Evolutionary conservation across 306 rosid species (phyloP), one percentile per base, ranked within the genome.

Genomic region (Quercus rubra): DNA sequence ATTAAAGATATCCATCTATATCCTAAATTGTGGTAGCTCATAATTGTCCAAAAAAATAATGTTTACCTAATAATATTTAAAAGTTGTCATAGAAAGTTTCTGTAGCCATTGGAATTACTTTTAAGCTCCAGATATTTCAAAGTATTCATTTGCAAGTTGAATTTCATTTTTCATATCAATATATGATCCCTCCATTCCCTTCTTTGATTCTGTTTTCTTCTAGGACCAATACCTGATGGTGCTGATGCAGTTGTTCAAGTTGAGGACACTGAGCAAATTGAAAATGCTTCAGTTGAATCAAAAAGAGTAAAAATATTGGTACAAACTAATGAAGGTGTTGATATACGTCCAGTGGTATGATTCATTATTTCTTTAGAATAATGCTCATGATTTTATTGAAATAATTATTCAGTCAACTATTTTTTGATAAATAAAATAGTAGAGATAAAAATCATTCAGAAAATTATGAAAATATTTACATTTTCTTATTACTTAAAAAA

Each of bases 211-310:
- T 76, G 49, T 76, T 30, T 79, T 80, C 38, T 68, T 55, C 77
- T 68, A 94, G 97, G 99, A 38, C 99, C 97, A 27, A 94, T 94
- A 68, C 99, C 99, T 23, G 95, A 91, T 80, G 99, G 97, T 76
- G 97, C 97, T 46, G 99, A 94, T 90, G 97, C 99, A 13, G 97
- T 94, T 76, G 90, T 94, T 78, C 99, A 92, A 85, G 93, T 92
- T 79, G 99, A 94, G 89, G 88, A 94, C 85, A 94, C 99, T 21
- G 87, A 92, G 75, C 64, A 72, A 75, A 74, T 92, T 80, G 80
- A 75, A 59, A 74, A 55, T 67, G 75, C 18, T 75, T 75, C 71
- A 0, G 79, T 71, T 72, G 89, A 82, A 31, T 71, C 84, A 68
- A 87, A 88, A 85, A 70, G 83, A 70, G 95, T 92, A 18, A 86